A percentile compares a stretch with the other conserved stretches of the same genome.
These are phyloP conservation scores for Exserohilum turcica DNA, from an alignment of 2,329 filamentous ascomycete species.

Conservation along the genomic window DNA sequence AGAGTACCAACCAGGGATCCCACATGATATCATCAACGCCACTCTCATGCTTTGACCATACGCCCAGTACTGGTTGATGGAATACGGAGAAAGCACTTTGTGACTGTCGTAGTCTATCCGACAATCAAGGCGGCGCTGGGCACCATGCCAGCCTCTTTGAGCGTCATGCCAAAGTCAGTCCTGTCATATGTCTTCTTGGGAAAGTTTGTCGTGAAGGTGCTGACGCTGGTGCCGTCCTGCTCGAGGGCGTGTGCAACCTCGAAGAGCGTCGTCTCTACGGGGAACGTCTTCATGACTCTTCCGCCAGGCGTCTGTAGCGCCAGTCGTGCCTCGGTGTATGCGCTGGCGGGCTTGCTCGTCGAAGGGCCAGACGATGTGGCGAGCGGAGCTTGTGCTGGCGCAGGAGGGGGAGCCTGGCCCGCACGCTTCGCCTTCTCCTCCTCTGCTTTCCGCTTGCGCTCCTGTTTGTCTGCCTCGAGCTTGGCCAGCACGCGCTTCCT, in stretches of 20 bases:
- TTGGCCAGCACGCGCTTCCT: slow-evolving; percentile 89
- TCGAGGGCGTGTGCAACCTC: slow-evolving; percentile 81
- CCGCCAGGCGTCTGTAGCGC: slow-evolving; percentile 77
- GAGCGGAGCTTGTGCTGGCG: slow-evolving; percentile 55
- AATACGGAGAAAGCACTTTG: too few relatives aligned
- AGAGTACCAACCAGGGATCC: slow-evolving; percentile 2
- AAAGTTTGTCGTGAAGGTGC: slow-evolving; percentile 83
- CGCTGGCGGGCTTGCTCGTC: slow-evolving; percentile 66
- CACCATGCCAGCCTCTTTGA: slow-evolving; percentile 89
- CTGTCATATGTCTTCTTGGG: slow-evolving; percentile 77
- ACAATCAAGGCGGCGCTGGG: slow-evolving; percentile 90
- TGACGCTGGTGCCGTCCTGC: slow-evolving; percentile 72
- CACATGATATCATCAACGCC: slow-evolving; percentile 5
- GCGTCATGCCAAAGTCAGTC: slow-evolving; percentile 81
- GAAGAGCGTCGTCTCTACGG: slow-evolving; percentile 88
- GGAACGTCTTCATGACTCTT: slow-evolving; percentile 84
- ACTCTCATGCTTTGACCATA: background rate
- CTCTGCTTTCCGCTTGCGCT: slow-evolving; percentile 83
- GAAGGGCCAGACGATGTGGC: slow-evolving; percentile 56
- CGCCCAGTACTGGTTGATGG: too few relatives aligned
- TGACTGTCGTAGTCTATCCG: slow-evolving; percentile 32
- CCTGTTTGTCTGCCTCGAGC: slow-evolving; percentile 93
- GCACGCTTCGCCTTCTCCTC: slow-evolving; percentile 84
- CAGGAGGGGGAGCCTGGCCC: slow-evolving; percentile 63
- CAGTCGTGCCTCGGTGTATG: slow-evolving; percentile 80